Conservation (phyloP, 768 basidiomycete species). For the Agrocybe pediades region DNA sequence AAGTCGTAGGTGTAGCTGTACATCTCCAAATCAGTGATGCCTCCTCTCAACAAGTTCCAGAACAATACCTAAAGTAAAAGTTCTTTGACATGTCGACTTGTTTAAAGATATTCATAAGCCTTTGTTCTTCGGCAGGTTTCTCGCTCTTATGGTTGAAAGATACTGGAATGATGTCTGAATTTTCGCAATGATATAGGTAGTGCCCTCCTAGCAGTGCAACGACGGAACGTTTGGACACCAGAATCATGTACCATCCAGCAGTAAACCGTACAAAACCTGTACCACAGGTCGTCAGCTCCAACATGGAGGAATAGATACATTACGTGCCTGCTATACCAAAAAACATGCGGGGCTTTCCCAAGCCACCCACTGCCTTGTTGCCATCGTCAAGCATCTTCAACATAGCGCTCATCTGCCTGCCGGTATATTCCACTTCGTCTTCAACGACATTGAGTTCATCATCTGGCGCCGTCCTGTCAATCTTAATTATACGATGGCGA, state of each 20-base stretch:
- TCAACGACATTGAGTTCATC: slow-evolving; percentile 79
- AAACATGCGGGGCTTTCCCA: slow-evolving; percentile 77
- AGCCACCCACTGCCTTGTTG: slow-evolving; percentile 84
- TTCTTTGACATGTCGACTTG: slow-evolving; percentile 99
- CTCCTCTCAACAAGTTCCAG: slow-evolving; percentile 4
- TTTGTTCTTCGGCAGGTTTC: slow-evolving; percentile 85
- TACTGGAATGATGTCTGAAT: slow-evolving; percentile 80
- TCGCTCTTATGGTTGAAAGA: slow-evolving; percentile 82
- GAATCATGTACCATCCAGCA: slow-evolving; percentile 93
- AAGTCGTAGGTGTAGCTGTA: slow-evolving; percentile 93
- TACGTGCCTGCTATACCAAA: slow-evolving; percentile 79
- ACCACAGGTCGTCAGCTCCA: background rate
- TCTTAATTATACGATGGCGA: slow-evolving; percentile 88
- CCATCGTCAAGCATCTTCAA: slow-evolving; percentile 96
- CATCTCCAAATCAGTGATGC: background rate
- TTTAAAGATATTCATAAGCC: slow-evolving; percentile 88
- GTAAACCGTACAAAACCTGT: slow-evolving; percentile 92
- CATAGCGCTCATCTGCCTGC: slow-evolving; percentile 87
- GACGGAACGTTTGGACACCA: slow-evolving; percentile 87
- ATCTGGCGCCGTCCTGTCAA: slow-evolving; percentile 82
- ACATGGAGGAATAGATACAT: no score
- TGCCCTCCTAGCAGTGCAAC: slow-evolving; percentile 95
- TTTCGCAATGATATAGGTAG: slow-evolving; percentile 95
- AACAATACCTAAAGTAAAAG: slow-evolving; percentile 88
- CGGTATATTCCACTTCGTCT: slow-evolving; percentile 86